Evolutionary conservation across 768 basidiomycete species (phyloP).

Genomic region (Lactarius akahatsu): DNA sequence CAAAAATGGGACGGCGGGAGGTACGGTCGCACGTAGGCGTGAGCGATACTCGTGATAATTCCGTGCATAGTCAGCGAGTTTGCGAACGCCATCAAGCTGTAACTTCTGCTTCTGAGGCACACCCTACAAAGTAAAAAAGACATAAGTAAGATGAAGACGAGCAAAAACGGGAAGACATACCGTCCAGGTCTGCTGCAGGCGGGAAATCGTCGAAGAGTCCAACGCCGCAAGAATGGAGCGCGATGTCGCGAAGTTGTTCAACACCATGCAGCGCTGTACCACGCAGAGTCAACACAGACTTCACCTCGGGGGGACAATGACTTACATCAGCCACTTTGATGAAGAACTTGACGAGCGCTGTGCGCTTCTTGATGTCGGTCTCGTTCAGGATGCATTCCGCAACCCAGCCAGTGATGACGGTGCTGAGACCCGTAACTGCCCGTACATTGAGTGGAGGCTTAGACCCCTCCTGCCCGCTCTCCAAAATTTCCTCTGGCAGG

Average conservation of each 20-base stretch:
- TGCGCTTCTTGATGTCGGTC: constrained; percentile 82
- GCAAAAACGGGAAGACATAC: constrained; percentile 48
- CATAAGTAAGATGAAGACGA: not conserved
- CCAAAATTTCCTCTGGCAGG: constrained; percentile 83
- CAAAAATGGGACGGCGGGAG: constrained; percentile 94
- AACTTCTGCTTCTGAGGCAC: constrained; percentile 82
- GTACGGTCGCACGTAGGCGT: constrained; percentile 80
- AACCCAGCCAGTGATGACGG: constrained; percentile 93
- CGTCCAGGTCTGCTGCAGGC: constrained; percentile 91
- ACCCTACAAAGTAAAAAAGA: constrained; percentile 48
- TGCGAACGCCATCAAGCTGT: constrained; percentile 75
- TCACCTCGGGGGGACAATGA: constrained; percentile 23
- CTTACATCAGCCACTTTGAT: constrained; percentile 91
- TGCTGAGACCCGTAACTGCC: constrained; percentile 85
- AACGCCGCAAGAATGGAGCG: constrained; percentile 91
- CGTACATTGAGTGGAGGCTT: constrained; percentile 69
- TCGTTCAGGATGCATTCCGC: constrained; percentile 93
- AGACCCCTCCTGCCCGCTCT: constrained; percentile 71
- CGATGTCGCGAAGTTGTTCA: constrained; percentile 91
- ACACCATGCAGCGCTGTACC: constrained; percentile 70
- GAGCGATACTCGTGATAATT: constrained; percentile 92
- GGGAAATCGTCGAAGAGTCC: constrained; percentile 91
- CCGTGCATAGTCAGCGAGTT: constrained; percentile 86
- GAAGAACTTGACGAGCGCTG: constrained; percentile 79
- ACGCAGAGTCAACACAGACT: constrained; percentile 18